phyloP scores from a whole-genome alignment of 495 filamentous ascomycete genomes.

The Parathielavia hyrcaniae region DNA sequence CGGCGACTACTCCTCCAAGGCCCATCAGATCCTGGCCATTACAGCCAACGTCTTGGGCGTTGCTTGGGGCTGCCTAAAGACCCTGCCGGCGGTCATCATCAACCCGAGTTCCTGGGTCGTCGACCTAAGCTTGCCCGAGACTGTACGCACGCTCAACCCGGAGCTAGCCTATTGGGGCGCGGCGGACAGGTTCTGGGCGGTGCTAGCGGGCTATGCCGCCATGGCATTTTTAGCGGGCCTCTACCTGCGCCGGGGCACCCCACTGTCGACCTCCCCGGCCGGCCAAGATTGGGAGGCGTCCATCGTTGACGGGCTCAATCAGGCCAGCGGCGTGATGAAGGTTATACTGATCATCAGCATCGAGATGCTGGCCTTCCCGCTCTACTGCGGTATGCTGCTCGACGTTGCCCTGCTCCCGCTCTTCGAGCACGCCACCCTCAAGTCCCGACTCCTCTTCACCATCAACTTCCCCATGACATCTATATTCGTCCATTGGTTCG shows the following conservation, averaged over 20 bases:
- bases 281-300: constrained; percentile 69
- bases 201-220: constrained; percentile 71
- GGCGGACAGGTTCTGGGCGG: constrained; percentile 70
- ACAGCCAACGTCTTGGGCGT: constrained; percentile 9
- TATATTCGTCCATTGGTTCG: constrained; percentile 97
- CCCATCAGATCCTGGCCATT: constrained; percentile 9
- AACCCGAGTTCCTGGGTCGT: constrained; percentile 46
- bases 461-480: constrained; percentile 71
- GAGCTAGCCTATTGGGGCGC: constrained; percentile 69
- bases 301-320: constrained; percentile 75
- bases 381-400: constrained; percentile 89
- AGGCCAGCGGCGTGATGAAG: constrained; percentile 95
- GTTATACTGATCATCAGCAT: constrained; percentile 98
- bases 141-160: constrained; percentile 45
- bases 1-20: constrained; percentile 31
- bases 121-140: constrained; percentile 41
- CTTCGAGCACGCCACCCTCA: constrained; percentile 70
- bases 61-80: constrained; percentile 17
- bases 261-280: constrained; percentile 57
- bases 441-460: constrained; percentile 70
- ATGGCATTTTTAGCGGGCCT: constrained; percentile 65
- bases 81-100: constrained; percentile 16
- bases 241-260: constrained; percentile 65
- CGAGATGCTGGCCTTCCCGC: constrained; percentile 95
- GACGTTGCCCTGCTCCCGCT: constrained; percentile 84